phyloP scores from a whole-genome alignment of 768 basidiomycete species.

The Auricularia auricula-judae region DNA sequence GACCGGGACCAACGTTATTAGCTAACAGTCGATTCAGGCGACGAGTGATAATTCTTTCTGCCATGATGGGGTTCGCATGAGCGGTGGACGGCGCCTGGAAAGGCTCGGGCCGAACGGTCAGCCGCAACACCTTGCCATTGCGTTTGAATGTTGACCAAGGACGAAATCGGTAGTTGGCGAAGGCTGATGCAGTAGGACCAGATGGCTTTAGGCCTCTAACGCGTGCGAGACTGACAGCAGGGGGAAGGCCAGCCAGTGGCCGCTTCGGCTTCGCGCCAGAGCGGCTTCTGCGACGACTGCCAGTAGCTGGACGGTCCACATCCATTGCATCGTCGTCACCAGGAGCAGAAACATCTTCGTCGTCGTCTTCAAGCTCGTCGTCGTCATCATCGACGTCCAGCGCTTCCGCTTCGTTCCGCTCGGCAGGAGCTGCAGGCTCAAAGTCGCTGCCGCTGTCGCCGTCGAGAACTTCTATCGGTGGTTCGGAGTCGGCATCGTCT shows the following conservation, averaged over 20 bases:
- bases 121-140: slow-evolving; percentile 16
- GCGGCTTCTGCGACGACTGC: no score
- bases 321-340: background rate
- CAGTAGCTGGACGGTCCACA: background rate
- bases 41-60: slow-evolving; percentile 34
- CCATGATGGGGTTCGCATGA: slow-evolving; percentile 48
- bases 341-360: background rate
- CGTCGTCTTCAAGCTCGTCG: background rate
- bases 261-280: no score
- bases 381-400: background rate
- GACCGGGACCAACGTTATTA: slow-evolving; percentile 63
- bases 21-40: slow-evolving; percentile 64
- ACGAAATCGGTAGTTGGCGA: background rate
- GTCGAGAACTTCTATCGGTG: background rate
- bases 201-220: background rate
- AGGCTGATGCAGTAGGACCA: background rate
- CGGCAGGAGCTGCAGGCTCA: background rate
- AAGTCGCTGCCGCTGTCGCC: background rate
- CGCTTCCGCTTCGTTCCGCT: background rate
- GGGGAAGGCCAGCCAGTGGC: background rate
- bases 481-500: background rate
- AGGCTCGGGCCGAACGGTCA: slow-evolving; percentile 35
- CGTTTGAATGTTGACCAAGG: background rate
- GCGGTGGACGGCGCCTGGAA: slow-evolving; percentile 34
- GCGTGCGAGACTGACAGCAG: background rate